Base-by-base conservation (phyloP, 257 asterid species). In the Penstemon davidsonii region DNA sequence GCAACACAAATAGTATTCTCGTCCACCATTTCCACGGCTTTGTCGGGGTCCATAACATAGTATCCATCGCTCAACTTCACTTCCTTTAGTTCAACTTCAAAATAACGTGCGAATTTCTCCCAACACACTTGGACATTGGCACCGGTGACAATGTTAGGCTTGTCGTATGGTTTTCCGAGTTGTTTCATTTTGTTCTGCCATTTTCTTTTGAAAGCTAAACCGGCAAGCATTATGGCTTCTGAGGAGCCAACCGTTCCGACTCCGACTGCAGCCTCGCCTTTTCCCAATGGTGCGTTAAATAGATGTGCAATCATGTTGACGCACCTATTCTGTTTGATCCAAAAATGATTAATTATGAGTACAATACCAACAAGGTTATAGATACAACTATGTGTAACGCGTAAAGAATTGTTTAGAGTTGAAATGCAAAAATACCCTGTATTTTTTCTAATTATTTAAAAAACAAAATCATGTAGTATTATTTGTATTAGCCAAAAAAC, bases 211-310 rank as follows among this genome's bases (percentile, higher is more conserved):
- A 91, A 89, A 1, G 98, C 98, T 59, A 91, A 69, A 2, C 98
- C 98, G n/a, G 98, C 98, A 5, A 89, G 84, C 98, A 89, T 89
- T 41, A 91, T 91, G 62, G 98, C 98, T 70, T 91, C 98, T 12
- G 97, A 91, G 4, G 97, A 91, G 4, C 97, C 97, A 1, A 91
- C 97, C 0, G 97, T 91, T 55, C 97, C 96, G 18, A 87, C 95
- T 3, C 98, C 98, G 15, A 91, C 81, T 0, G 98, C 97, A 0
- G 96, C 55, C 82, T 91, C 94, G 1, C 78, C 85, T 0, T 91
- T 92, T 57, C 84, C 90, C 36, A 91, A 78, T 8, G 94, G 96
- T 49, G 98, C 98, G 56, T 91, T 89, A 77, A 91, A 91, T 0
- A 91, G 86, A 67, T 85, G 95, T 0, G 98, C 98, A 36, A 91